A percentile compares a stretch with the other conserved stretches of the same genome.
phyloP scores from a whole-genome alignment of 1,284 basidiomycete species.

The Cryptococcus sp. region DNA sequence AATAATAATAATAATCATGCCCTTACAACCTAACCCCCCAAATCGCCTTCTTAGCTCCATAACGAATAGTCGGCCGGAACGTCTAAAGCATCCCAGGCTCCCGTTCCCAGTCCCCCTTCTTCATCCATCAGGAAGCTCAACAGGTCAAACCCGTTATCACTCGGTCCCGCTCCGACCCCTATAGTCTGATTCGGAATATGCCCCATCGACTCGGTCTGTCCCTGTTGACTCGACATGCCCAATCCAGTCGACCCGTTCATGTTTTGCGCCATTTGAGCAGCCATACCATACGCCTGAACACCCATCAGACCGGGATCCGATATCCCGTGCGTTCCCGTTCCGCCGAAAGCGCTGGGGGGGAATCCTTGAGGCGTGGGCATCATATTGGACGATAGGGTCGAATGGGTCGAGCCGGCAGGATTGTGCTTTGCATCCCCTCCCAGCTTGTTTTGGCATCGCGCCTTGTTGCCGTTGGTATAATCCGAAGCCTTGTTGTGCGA shows the following conservation, averaged over 20 bases:
- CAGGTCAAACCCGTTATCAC: conserved; percentile 28
- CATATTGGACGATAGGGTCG: neutral
- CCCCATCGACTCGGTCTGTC: neutral
- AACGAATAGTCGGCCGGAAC: conserved; percentile 37
- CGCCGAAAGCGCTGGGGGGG: conserved; percentile 28
- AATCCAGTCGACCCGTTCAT: too few relatives aligned
- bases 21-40: too few relatives aligned
- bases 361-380: conserved; percentile 12
- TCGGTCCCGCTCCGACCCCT: conserved; percentile 3
- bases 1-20: too few relatives aligned
- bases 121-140: conserved; percentile 45
- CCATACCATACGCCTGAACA: conserved; percentile 17
- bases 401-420: neutral
- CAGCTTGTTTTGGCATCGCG: conserved; percentile 4
- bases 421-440: neutral
- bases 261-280: conserved; percentile 13
- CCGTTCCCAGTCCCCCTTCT: conserved; percentile 28
- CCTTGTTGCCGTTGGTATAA: conserved; percentile 38
- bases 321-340: neutral
- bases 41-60: conserved; percentile 37
- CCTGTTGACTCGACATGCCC: too few relatives aligned
- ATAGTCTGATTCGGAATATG: neutral
- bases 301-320: neutral
- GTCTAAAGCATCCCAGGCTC: conserved; percentile 33
- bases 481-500: conserved; percentile 45